phyloP scores from a whole-genome alignment of 2,329 filamentous ascomycete genomes.

The Beauveria medogensis region DNA sequence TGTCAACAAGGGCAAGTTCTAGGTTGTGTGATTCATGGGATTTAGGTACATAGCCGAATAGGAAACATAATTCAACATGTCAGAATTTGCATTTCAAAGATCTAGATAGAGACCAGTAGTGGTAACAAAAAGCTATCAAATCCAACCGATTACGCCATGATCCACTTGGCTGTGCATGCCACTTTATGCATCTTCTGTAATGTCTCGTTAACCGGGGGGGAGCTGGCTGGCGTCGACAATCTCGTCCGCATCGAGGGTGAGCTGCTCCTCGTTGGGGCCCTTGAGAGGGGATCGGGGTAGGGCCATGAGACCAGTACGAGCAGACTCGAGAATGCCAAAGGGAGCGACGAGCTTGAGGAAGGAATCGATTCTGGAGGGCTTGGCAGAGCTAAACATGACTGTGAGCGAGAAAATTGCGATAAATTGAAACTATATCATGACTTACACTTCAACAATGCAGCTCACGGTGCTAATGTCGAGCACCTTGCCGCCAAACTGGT shows the following conservation, averaged over 20 bases:
- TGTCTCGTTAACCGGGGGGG: slow-evolving; percentile 64
- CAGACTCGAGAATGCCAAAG: slow-evolving; percentile 94
- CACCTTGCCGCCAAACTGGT: slow-evolving; percentile 97
- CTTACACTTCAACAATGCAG: slow-evolving; percentile 95
- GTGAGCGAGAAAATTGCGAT: slow-evolving; percentile 16
- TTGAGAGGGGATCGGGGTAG: slow-evolving; percentile 86
- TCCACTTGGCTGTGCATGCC: neutral
- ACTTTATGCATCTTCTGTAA: neutral
- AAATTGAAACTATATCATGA: slow-evolving; percentile 16
- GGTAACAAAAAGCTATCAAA: slow-evolving; percentile 7
- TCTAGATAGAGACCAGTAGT: slow-evolving; percentile 5
- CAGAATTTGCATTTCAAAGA: slow-evolving; percentile 6
- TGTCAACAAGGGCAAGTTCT: slow-evolving; percentile 83
- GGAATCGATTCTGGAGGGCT: slow-evolving; percentile 87
- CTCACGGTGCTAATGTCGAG: slow-evolving; percentile 97
- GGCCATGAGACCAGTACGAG: slow-evolving; percentile 93
- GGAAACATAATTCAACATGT: neutral
- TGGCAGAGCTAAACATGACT: slow-evolving; percentile 60
- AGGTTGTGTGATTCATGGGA: slow-evolving; percentile 2
- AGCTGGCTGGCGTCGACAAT: slow-evolving; percentile 91
- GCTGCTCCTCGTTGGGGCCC: slow-evolving; percentile 59
- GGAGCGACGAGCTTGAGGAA: slow-evolving; percentile 94
- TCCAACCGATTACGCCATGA: slow-evolving; percentile 17
- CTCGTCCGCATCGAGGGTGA: slow-evolving; percentile 81
- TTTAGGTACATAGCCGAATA: neutral